Base-by-base conservation (phyloP, 2,329 filamentous ascomycete genomes). In the Clonostachys byssicola region DNA sequence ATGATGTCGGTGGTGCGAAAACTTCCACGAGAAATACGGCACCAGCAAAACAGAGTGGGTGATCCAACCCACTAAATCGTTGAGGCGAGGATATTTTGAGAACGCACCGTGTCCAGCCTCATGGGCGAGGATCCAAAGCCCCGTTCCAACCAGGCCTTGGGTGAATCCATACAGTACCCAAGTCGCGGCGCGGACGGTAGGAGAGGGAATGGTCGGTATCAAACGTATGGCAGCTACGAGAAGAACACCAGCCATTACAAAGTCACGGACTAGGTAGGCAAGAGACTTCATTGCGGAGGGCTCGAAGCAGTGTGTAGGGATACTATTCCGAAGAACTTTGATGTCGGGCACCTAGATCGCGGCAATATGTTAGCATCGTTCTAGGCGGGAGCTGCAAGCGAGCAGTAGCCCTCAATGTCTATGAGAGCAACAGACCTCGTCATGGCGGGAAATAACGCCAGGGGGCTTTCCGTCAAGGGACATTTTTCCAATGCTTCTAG, bases 1-100 rank as follows among this genome's bases (percentile, higher is more conserved):
- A 68, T 89, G 86, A 65, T 89, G 86, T 43, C 84, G 77, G 49
- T 77, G 75, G 64, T 89, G 86, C 34, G 78, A 83, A 61, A 81
- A 82, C 67, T 86, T 83, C 85, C 85, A 89, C 42, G 79, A 82
- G 69, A 87, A 88, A 68, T 84, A 89, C 4, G 86, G 86, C 3
- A 86, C 83, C 51, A 86, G 63, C 39, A 88, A 72, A 49, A 76
- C 71, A 6, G 80, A 85, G 72, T 89, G 85, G 16, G 82, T 65
- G 43, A 77, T 60, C 72, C 83, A 85, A 49, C 85, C 85, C 47
- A 83, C 69, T 14, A 73, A 60, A 57, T 85, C 75, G 62, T 88
- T 88, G 53, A 86, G 59, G 33, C 55, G 60, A 42, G 67, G 67
- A 61, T 78, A 71, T 18, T 67, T 62, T n/a, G 80, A 85, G 62